Percentiles rank a stretch among this genome's conserved stretches.
Evolutionary conservation across 1,284 basidiomycete genomes (phyloP).

Genomic region (Austroboletus novae-zelandiae): DNA sequence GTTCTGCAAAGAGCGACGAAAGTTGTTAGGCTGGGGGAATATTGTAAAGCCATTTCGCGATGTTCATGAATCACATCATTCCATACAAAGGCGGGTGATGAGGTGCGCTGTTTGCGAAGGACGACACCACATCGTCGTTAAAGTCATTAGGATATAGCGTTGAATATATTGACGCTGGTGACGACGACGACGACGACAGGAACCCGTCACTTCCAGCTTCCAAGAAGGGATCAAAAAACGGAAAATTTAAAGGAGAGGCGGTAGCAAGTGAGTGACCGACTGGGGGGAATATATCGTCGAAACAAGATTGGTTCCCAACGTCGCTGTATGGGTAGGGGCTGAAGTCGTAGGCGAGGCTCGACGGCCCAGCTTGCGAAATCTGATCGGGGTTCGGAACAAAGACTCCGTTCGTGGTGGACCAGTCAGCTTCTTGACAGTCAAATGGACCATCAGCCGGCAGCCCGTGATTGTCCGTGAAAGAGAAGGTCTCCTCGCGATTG

Average conservation of each 20-base stretch:
- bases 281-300: conserved; percentile 2
- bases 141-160: conserved; percentile 9
- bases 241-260: conserved; percentile 8
- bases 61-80: conserved; percentile 13
- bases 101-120: conserved; percentile 6
- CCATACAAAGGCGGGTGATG: conserved; percentile 15
- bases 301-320: conserved; percentile 6
- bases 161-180: conserved; percentile 26
- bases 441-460: conserved; percentile 6
- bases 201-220: conserved; percentile 16
- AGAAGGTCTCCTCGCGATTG: neutral
- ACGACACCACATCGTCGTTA: conserved; percentile 6
- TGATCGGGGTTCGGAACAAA: conserved; percentile 8
- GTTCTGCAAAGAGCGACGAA: conserved; percentile 4
- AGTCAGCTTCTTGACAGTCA: conserved; percentile 6
- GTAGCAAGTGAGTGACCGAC: conserved; percentile 10
- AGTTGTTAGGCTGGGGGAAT: neutral
- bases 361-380: neutral
- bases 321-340: conserved; percentile 2
- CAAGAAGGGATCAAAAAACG: conserved; percentile 14
- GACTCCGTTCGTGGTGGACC: conserved; percentile 1
- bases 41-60: neutral
- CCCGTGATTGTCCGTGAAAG: conserved; percentile 1
- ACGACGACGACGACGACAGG: conserved; percentile 26
- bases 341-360: conserved; percentile 2